Evolutionary conservation across 2,329 filamentous ascomycete genomes (phyloP).

Genomic region (Aspergillus ochraceus): DNA sequence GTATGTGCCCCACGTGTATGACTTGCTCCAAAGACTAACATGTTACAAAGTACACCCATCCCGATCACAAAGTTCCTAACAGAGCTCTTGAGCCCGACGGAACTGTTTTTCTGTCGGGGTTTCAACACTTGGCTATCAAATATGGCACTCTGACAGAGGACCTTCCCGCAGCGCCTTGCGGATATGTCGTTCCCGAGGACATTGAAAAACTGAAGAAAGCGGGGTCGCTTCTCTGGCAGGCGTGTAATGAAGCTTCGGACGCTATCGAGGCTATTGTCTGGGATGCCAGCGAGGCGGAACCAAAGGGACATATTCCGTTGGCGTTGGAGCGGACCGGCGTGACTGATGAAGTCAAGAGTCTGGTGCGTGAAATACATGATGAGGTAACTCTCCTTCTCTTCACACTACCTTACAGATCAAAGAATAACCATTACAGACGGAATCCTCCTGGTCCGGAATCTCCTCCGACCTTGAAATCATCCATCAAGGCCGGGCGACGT

Average conservation of each 20-base stretch:
- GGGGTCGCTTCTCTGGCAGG: conserved; percentile 7
- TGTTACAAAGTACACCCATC: conserved; percentile 8
- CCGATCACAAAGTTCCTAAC: conserved; percentile 9
- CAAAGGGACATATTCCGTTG: conserved; percentile 5
- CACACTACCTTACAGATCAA: neutral
- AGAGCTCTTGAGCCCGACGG: conserved; percentile 12
- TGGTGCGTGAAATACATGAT: conserved; percentile 2
- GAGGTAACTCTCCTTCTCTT: neutral
- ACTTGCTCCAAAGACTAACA: neutral
- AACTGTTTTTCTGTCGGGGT: conserved; percentile 12
- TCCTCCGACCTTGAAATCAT: conserved; percentile 2
- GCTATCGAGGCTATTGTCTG: conserved; percentile 14
- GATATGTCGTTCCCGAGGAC: conserved; percentile 10
- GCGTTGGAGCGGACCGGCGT: conserved; percentile 10
- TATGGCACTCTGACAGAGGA: conserved; percentile 14
- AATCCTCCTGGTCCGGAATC: conserved; percentile 6
- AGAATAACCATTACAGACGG: neutral
- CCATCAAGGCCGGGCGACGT: conserved; percentile 4
- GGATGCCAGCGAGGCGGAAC: conserved; percentile 12
- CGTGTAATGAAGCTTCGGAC: conserved; percentile 2
- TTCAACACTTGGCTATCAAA: conserved; percentile 17
- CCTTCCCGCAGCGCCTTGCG: conserved; percentile 13
- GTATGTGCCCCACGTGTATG: neutral
- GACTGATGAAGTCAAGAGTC: conserved; percentile 2
- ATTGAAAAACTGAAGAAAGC: conserved; percentile 8